Conservation (phyloP, 2,329 filamentous ascomycete species). For the Chaetoscypha palmicola region DNA sequence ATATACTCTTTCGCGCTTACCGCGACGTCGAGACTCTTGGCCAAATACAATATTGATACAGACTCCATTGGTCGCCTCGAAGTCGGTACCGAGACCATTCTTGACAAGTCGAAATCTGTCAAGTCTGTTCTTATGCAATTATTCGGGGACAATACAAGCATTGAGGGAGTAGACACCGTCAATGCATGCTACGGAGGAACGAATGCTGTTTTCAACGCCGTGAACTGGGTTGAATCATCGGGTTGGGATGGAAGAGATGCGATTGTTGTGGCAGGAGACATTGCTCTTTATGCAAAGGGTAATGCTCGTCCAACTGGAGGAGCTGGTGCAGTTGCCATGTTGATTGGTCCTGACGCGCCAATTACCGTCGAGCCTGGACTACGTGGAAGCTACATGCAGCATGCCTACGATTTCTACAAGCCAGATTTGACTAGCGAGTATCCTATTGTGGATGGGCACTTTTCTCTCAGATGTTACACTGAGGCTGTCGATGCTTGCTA, state of each 20-base stretch:
- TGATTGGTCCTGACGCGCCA: constrained; percentile 72
- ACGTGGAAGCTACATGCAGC: constrained; percentile 72
- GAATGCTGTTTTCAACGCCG: constrained; percentile 73
- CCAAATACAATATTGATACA: constrained; percentile 76
- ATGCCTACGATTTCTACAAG: constrained; percentile 89
- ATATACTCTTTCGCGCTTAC: constrained; percentile 84
- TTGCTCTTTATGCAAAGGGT: constrained; percentile 80
- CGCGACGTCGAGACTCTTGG: constrained; percentile 67
- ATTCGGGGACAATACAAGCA: constrained; percentile 74
- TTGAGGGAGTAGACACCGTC: constrained; percentile 76
- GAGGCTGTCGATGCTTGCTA: constrained; percentile 76
- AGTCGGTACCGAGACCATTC: constrained; percentile 77
- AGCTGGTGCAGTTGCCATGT: constrained; percentile 70
- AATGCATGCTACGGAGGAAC: constrained; percentile 86
- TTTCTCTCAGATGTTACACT: constrained; percentile 74
- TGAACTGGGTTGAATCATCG: constrained; percentile 84
- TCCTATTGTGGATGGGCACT: constrained; percentile 78
- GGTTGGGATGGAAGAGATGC: constrained; percentile 79
- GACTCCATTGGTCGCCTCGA: constrained; percentile 74
- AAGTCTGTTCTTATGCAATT: constrained; percentile 86
- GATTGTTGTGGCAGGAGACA: constrained; percentile 74
- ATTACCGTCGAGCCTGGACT: constrained; percentile 72
- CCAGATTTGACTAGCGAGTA: constrained; percentile 82
- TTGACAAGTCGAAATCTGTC: constrained; percentile 88
- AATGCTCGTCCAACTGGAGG: constrained; percentile 75